Percentiles rank a stretch among this genome's conserved stretches.
These are phyloP conservation scores for Apophysomyces sp. DNA, from an alignment of 371 early-diverging fungal genomes.

Conservation along the genomic window DNA sequence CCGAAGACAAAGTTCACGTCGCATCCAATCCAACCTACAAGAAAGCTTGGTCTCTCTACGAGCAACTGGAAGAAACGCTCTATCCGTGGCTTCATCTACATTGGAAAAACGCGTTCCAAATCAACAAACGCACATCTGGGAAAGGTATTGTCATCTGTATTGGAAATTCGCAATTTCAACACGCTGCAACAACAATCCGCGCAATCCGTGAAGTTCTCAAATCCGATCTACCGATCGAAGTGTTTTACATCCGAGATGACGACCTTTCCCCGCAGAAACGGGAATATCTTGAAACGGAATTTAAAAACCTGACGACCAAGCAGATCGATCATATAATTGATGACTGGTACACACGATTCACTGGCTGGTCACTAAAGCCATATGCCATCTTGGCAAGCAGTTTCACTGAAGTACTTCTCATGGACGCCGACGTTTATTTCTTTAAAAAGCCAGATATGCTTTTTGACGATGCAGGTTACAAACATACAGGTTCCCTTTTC, in stretches of 20 bases:
- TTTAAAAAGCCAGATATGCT: conserved; percentile 52
- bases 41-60: conserved; percentile 20
- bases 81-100: conserved; percentile 31
- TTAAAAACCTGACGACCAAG: conserved; percentile 30
- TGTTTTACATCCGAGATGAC: conserved; percentile 56
- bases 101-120: conserved; percentile 24
- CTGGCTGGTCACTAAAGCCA: conserved; percentile 60
- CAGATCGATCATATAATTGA: conserved; percentile 44
- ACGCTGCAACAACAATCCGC: conserved; percentile 23
- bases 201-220: conserved; percentile 42
- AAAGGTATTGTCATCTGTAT: conserved; percentile 31
- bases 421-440: conserved; percentile 71
- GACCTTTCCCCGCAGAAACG: conserved; percentile 47
- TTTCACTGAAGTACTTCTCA: conserved; percentile 58
- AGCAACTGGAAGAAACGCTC: conserved; percentile 11
- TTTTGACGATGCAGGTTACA: conserved; percentile 48
- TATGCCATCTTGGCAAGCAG: conserved; percentile 57
- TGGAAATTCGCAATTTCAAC: conserved; percentile 27
- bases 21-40: conserved; percentile 7
- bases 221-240: conserved; percentile 62
- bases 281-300: conserved; percentile 26
- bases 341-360: conserved; percentile 33
- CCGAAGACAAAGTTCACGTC: conserved; percentile 20
- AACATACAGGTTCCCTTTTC: conserved; percentile 48
- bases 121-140: conserved; percentile 19